Evolutionary conservation across 2,329 filamentous ascomycete species (phyloP).

Genomic region (Diplocarpon rosae): DNA sequence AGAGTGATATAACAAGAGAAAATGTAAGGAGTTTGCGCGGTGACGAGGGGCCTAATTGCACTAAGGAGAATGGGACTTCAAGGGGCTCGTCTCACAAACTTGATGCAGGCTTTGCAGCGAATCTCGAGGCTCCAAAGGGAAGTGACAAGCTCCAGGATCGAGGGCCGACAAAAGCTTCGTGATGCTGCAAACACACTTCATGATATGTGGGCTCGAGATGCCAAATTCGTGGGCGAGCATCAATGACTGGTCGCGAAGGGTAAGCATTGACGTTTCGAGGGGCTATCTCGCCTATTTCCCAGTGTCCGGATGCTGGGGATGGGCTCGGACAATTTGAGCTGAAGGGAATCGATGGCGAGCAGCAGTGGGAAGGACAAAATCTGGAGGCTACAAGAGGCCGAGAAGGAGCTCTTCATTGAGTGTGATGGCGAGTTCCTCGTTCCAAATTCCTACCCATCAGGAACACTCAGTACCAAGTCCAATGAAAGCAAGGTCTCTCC

Average conservation of each 20-base stretch:
- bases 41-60: too few relatives aligned
- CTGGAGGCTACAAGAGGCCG: conserved; percentile 15
- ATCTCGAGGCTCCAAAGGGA: conserved; percentile 11
- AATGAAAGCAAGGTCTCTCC: conserved; percentile 8
- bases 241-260: conserved; percentile 14
- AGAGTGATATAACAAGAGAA: too few relatives aligned
- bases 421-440: conserved; percentile 13
- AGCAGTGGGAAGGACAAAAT: conserved; percentile 14
- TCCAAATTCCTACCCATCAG: conserved; percentile 5
- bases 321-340: conserved; percentile 17
- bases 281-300: conserved; percentile 8
- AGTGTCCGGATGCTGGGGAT: conserved; percentile 19
- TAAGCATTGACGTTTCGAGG: conserved; percentile 7
- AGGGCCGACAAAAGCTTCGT: conserved; percentile 16
- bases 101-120: conserved; percentile 11
- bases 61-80: background rate
- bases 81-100: conserved; percentile 6
- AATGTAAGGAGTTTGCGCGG: too few relatives aligned
- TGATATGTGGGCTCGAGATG: conserved; percentile 14
- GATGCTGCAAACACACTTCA: conserved; percentile 16
- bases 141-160: conserved; percentile 11
- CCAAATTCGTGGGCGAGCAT: conserved; percentile 19
- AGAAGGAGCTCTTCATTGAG: conserved; percentile 9
- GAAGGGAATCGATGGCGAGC: conserved; percentile 16
- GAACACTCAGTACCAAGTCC: conserved; percentile 2